phyloP scores from a whole-genome alignment of 208 protist genomes.

The Porcisia hertigi region DNA sequence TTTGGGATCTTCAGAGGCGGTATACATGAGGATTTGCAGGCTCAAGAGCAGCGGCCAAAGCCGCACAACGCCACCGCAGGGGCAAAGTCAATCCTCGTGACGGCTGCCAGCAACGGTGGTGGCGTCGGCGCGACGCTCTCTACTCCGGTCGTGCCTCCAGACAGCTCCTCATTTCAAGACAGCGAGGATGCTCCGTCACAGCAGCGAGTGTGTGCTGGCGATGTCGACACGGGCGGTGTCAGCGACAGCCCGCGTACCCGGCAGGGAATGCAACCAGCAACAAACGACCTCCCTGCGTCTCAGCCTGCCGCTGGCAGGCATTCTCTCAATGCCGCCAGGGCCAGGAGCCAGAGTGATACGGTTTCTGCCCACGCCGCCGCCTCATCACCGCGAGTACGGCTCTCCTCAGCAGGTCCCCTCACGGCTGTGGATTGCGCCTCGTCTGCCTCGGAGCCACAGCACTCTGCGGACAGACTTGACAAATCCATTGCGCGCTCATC shows the following conservation, averaged over 20 bases:
- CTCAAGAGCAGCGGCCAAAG: background rate
- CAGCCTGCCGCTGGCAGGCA: background rate
- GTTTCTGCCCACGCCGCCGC: background rate
- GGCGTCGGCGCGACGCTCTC: background rate
- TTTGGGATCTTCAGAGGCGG: slow-evolving; percentile 11
- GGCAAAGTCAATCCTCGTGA: slow-evolving; percentile 13
- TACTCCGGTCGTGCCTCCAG: background rate
- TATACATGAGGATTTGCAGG: background rate
- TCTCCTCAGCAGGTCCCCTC: background rate
- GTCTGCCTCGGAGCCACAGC: background rate
- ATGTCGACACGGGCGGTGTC: background rate
- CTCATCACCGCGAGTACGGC: background rate
- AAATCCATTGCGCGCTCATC: background rate
- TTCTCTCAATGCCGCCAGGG: background rate
- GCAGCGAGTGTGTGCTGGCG: background rate
- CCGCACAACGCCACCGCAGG: background rate
- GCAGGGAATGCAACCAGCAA: background rate
- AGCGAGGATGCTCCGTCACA: background rate
- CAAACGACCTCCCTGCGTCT: background rate
- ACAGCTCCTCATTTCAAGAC: background rate
- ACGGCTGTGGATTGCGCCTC: background rate
- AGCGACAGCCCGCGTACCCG: background rate
- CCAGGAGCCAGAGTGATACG: background rate
- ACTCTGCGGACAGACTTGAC: background rate
- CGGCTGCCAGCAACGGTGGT: background rate